Conservation (phyloP, 148 eudicot species). For the Vaccinium corymbosum region DNA sequence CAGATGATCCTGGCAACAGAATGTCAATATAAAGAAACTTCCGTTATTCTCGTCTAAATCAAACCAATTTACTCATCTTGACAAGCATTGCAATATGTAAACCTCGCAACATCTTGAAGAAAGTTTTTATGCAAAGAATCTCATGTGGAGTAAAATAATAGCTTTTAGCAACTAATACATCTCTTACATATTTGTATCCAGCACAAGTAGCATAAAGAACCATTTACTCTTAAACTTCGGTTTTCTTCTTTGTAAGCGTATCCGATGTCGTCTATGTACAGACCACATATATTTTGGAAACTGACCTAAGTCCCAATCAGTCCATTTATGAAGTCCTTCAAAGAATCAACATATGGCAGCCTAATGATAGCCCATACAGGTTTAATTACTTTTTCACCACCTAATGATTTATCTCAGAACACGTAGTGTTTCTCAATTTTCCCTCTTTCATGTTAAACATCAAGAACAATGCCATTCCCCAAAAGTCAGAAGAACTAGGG, state of each 20-base stretch:
- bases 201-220: not conserved
- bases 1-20: conserved; percentile 70
- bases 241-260: not conserved
- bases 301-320: not conserved
- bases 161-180: not conserved
- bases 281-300: not conserved
- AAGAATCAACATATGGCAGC: not conserved
- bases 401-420: not conserved
- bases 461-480: not conserved
- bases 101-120: not conserved
- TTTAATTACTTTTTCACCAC: conserved; percentile 3
- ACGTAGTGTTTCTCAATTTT: not conserved
- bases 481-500: not conserved
- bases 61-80: not conserved
- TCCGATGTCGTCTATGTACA: not conserved
- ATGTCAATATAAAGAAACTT: conserved; percentile 1
- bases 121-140: not conserved
- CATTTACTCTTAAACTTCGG: not conserved
- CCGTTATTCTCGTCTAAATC: not conserved
- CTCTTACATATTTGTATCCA: not conserved
- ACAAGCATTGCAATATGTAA: not conserved
- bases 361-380: not conserved
- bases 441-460: not conserved
- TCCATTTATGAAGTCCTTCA: not conserved
- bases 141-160: not conserved